Evolutionary conservation across 139 green algal species (phyloP), one percentile per base, ranked within the genome.

Genomic region (Chlorella sp.): DNA sequence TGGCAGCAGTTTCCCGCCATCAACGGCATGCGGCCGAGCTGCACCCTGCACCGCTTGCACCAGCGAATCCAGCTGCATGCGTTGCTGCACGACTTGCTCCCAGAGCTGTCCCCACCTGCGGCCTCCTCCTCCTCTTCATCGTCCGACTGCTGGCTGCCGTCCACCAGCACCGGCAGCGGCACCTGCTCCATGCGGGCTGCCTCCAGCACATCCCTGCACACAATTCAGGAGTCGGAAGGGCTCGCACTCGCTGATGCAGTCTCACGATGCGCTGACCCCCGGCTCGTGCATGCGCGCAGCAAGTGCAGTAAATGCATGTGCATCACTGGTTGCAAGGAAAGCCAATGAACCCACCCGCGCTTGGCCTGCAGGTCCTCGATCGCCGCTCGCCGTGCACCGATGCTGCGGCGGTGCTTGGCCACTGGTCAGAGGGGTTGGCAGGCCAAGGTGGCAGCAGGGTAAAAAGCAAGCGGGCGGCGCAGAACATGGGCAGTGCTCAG

Each of bases 171-270:
- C 28, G 82, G 67, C 57, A 86, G 78, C 25, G 20, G 23, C 56
- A 72, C 84, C 79, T 90, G 81, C 64, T 94, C 90, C 76, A 94
- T 89, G 23, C 63, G 38, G 20, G 92, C 90, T 15, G 74, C 73
- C 67, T 89, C 81, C 73, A 95, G 70, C 65, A 91, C 36, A 36
- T 89, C 86, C 11, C 20, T 60, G 51, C 51, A 60, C 2, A 60
- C 44, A 6, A 51, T 51, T 51, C n/a, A n/a, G n/a, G n/a, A n/a
- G n/a, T n/a, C n/a, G n/a, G n/a, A n/a, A n/a, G n/a, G n/a, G n/a
- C n/a, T n/a, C n/a, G n/a, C n/a, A n/a, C n/a, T n/a, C n/a, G n/a
- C n/a, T n/a, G n/a, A n/a, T n/a, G n/a, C n/a, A n/a, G n/a, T n/a
- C n/a, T n/a, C n/a, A n/a, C n/a, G n/a, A n/a, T n/a, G n/a, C n/a